Percentiles rank a stretch among this genome's conserved stretches.
Conservation (phyloP, 805 yeast genomes). For the Cyberlindnera sargentensis region DNA sequence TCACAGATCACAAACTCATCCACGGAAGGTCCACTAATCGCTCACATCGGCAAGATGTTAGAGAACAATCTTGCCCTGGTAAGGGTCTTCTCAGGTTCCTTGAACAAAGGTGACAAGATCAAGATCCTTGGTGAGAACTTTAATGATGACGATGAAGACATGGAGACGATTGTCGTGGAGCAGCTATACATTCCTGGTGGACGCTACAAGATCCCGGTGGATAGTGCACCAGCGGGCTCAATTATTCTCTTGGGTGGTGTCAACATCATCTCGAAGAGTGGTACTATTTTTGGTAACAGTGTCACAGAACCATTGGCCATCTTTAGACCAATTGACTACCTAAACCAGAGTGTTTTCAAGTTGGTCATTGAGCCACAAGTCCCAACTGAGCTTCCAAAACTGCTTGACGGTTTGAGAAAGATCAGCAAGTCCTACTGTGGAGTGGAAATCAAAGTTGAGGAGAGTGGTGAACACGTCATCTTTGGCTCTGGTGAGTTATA, state of each 20-base stretch:
- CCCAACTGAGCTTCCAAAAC: constrained; percentile 71
- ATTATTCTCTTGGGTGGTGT: constrained; percentile 63
- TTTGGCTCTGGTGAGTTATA: constrained; percentile 84
- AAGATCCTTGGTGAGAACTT: constrained; percentile 51
- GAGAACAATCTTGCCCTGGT: constrained; percentile 53
- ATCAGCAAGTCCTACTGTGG: constrained; percentile 61
- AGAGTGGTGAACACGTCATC: constrained; percentile 79
- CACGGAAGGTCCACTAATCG: constrained; percentile 37
- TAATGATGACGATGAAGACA: constrained; percentile 44
- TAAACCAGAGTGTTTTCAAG: constrained; percentile 58
- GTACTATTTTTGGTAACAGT: constrained; percentile 39
- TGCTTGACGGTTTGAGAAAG: constrained; percentile 62
- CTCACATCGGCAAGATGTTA: constrained; percentile 51
- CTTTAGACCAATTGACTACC: constrained; percentile 37
- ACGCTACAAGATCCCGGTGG: constrained; percentile 53
- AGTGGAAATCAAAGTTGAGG: constrained; percentile 65
- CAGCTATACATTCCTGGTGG: constrained; percentile 52
- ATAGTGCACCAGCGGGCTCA: constrained; percentile 55
- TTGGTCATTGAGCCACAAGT: constrained; percentile 76
- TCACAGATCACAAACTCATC: constrained; percentile 27
- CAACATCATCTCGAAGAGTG: constrained; percentile 52
- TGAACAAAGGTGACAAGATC: constrained; percentile 41
- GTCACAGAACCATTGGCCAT: constrained; percentile 18
- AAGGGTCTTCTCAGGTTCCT: constrained; percentile 54
- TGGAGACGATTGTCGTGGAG: constrained; percentile 27